These are phyloP conservation scores for Pleodorina starrii DNA, from an alignment of 139 green algal species.

Conservation along the genomic window DNA sequence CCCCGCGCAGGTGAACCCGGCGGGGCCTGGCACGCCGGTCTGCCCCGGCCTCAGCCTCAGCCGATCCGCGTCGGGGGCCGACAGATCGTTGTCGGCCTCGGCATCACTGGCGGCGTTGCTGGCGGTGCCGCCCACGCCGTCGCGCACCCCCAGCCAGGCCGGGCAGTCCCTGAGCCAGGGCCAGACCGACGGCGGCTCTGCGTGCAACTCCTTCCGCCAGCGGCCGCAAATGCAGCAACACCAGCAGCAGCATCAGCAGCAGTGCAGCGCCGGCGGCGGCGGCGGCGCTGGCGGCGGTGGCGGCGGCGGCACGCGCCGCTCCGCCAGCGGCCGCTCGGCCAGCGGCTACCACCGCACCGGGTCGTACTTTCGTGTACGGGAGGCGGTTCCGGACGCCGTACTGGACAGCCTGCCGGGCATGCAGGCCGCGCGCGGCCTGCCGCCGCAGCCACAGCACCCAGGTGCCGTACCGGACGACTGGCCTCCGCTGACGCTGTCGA, in stretches of 20 bases:
- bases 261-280: background rate
- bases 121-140: constrained; percentile 7
- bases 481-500: background rate
- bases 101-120: background rate
- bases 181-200: background rate
- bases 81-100: background rate
- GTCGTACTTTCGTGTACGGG: constrained; percentile 41
- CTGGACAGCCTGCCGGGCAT: background rate
- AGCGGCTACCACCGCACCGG: constrained; percentile 15
- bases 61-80: background rate
- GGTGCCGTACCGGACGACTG: constrained; percentile 27
- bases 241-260: constrained; percentile 4
- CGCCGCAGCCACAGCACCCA: constrained; percentile 9
- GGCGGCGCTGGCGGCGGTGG: background rate
- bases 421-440: background rate
- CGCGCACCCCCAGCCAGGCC: background rate
- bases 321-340: background rate
- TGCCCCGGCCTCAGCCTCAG: background rate
- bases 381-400: constrained; percentile 34
- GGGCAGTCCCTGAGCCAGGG: background rate
- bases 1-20: background rate
- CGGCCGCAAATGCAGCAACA: background rate
- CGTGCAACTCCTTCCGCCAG: background rate
- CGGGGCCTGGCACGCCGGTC: background rate
- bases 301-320: background rate